phyloP scores from a whole-genome alignment of 805 yeast genomes.

The Monosporozyma yasuniensis region DNA sequence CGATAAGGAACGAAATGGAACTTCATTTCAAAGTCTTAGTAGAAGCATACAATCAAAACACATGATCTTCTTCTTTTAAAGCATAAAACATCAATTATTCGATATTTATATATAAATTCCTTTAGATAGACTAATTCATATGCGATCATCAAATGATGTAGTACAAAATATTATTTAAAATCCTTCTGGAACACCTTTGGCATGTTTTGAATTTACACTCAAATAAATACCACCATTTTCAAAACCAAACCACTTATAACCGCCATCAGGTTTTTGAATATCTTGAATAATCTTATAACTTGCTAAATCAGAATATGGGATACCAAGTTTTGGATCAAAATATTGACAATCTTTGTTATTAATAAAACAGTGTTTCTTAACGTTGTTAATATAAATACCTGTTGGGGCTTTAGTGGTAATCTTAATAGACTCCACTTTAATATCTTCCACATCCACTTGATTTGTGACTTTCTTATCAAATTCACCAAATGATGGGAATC shows the following conservation, averaged over 20 bases:
- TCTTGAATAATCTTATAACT: slow-evolving; percentile 62
- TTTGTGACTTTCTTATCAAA: slow-evolving; percentile 35
- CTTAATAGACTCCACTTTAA: slow-evolving; percentile 39
- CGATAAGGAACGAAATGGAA: slow-evolving; percentile 26
- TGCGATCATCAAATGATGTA: not conserved
- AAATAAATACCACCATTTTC: slow-evolving; percentile 42
- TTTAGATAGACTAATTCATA: not conserved
- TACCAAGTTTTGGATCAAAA: slow-evolving; percentile 80
- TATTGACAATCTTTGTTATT: slow-evolving; percentile 63
- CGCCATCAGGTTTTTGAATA: slow-evolving; percentile 44
- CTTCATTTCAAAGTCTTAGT: slow-evolving; percentile 24
- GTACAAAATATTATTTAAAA: slow-evolving; percentile 38
- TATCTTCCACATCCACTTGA: slow-evolving; percentile 37
- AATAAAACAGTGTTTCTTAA: slow-evolving; percentile 59
- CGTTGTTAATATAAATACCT: slow-evolving; percentile 61
- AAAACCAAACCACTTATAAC: slow-evolving; percentile 42
- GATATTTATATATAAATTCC: not conserved
- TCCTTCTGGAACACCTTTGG: slow-evolving; percentile 83
- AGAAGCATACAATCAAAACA: slow-evolving; percentile 24
- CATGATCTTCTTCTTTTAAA: not conserved
- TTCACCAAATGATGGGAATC: slow-evolving; percentile 54
- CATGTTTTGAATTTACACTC: slow-evolving; percentile 42
- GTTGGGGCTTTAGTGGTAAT: slow-evolving; percentile 65
- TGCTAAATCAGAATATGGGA: slow-evolving; percentile 77
- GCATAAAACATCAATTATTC: not conserved